Percentiles rank a stretch among this genome's conserved stretches.
phyloP scores from a whole-genome alignment of 345 rosid species.

The Acer campestre region DNA sequence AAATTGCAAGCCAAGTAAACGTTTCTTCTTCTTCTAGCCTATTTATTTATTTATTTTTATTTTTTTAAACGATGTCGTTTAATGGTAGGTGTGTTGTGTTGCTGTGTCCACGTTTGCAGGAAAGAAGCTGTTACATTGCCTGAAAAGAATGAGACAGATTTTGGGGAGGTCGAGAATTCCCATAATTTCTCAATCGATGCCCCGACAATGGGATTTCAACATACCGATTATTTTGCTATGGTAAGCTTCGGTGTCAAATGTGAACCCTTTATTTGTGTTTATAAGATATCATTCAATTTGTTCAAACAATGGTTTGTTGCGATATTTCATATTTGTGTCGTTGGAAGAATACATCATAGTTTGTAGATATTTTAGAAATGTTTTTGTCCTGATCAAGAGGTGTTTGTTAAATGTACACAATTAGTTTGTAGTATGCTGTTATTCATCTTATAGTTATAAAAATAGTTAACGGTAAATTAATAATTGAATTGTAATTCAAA shows the following conservation, averaged over 20 bases:
- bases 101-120: slow-evolving; percentile 44
- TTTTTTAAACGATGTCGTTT: neutral
- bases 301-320: neutral
- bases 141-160: slow-evolving; percentile 54
- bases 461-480: too few species aligned
- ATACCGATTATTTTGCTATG: slow-evolving; percentile 59
- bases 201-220: slow-evolving; percentile 56
- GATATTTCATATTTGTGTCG: neutral
- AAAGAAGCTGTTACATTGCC: slow-evolving; percentile 78
- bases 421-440: neutral
- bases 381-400: neutral
- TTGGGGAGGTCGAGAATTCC: slow-evolving; percentile 56
- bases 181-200: slow-evolving; percentile 38
- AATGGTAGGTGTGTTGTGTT: neutral
- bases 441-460: neutral
- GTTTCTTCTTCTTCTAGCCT: slow-evolving; percentile 14
- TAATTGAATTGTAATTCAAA: too few species aligned
- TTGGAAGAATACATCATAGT: neutral
- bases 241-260: slow-evolving; percentile 34
- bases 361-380: neutral
- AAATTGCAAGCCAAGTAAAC: slow-evolving; percentile 69
- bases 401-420: slow-evolving; percentile 4
- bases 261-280: neutral
- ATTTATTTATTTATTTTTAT: neutral
- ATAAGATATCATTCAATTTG: neutral